These are phyloP conservation scores for Leucocoprinus sp. DNA, from an alignment of 768 basidiomycete species.

Conservation along the genomic window DNA sequence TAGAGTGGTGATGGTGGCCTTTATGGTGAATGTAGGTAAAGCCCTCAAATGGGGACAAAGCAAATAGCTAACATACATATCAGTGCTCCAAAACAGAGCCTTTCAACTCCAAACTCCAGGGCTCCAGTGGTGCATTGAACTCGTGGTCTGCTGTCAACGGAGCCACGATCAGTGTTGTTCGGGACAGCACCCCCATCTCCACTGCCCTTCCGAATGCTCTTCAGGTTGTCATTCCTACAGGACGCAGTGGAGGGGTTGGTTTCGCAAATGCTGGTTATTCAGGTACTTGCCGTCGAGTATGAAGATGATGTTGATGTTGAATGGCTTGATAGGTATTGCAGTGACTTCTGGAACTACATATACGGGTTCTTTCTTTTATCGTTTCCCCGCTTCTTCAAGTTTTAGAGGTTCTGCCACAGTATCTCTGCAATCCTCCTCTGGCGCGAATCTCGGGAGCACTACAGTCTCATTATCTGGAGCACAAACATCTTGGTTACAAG, in stretches of 20 bases:
- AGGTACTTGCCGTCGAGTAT: conserved; percentile 25
- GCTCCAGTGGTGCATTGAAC: conserved; percentile 39
- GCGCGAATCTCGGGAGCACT: conserved; percentile 34
- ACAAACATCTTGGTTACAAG: conserved; percentile 42
- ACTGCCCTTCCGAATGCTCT: conserved; percentile 56
- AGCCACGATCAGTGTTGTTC: conserved; percentile 40
- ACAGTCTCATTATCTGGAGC: conserved; percentile 30
- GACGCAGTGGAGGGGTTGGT: conserved; percentile 32
- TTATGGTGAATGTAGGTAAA: conserved; percentile 50
- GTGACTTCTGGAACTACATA: conserved; percentile 45
- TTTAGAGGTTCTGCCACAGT: conserved; percentile 34
- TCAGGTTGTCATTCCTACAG: conserved; percentile 36
- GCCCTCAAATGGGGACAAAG: neutral
- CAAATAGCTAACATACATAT: neutral
- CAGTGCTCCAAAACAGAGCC: conserved; percentile 64
- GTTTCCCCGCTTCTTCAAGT: conserved; percentile 37
- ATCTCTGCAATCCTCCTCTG: conserved; percentile 36
- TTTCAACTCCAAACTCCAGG: conserved; percentile 56
- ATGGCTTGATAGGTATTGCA: conserved; percentile 38
- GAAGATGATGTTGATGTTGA: neutral
- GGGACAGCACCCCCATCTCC: conserved; percentile 45
- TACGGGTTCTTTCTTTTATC: conserved; percentile 52
- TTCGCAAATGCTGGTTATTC: conserved; percentile 53
- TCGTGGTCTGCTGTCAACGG: conserved; percentile 46
- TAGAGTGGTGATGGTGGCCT: conserved; percentile 64